A percentile compares a stretch with the other conserved stretches of the same genome.
Conservation (phyloP, 352 stramenopile species). For the Phytophthora foliorum region DNA sequence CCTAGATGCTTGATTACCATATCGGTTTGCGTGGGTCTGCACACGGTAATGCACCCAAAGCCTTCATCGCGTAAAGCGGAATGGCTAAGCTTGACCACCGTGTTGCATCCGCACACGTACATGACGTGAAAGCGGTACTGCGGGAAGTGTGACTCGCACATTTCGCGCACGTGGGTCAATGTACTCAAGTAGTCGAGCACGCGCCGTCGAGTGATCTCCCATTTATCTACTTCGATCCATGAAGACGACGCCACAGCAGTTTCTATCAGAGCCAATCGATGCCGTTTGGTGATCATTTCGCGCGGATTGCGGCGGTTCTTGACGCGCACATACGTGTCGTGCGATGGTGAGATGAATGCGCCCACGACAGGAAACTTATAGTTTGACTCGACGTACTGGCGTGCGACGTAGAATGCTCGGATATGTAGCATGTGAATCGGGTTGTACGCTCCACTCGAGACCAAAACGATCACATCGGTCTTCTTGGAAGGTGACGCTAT, state of each 20-base stretch:
- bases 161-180: constrained; percentile 75
- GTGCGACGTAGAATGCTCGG: constrained; percentile 78
- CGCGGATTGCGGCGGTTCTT: constrained; percentile 78
- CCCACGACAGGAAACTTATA: constrained; percentile 84
- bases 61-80: constrained; percentile 70
- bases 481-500: constrained; percentile 41
- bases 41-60: constrained; percentile 78
- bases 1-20: constrained; percentile 82
- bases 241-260: constrained; percentile 70
- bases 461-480: constrained; percentile 76
- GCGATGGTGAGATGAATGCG: constrained; percentile 80
- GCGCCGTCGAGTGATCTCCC: constrained; percentile 79
- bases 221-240: constrained; percentile 90
- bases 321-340: constrained; percentile 78
- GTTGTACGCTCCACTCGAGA: constrained; percentile 81
- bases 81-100: constrained; percentile 83
- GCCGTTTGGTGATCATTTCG: constrained; percentile 82
- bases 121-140: constrained; percentile 75
- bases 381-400: constrained; percentile 82
- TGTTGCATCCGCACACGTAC: constrained; percentile 85
- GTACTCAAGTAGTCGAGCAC: constrained; percentile 85
- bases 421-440: constrained; percentile 85
- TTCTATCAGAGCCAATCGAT: constrained; percentile 73
- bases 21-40: constrained; percentile 69
- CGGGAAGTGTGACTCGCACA: constrained; percentile 76